Percentiles rank a stretch among this genome's conserved stretches.
phyloP scores from a whole-genome alignment of 345 rosid species.

The Pelargonium nanum region DNA sequence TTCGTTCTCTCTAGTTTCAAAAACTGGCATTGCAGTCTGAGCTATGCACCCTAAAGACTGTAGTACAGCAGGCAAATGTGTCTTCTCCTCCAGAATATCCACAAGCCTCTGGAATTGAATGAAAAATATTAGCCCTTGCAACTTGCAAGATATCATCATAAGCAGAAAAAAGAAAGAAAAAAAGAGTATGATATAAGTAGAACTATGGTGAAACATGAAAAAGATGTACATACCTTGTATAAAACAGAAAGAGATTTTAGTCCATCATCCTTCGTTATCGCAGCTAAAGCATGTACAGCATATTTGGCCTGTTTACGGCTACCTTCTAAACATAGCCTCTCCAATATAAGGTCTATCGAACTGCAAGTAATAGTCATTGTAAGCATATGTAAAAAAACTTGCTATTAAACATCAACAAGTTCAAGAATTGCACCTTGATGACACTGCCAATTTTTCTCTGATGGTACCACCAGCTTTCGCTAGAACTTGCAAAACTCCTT shows the following conservation, averaged over 20 bases:
- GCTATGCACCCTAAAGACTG: slow-evolving; percentile 97
- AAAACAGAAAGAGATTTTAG: slow-evolving; percentile 89
- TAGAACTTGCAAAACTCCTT: slow-evolving; percentile 83
- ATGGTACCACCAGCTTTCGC: slow-evolving; percentile 95
- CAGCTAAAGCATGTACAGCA: slow-evolving; percentile 95
- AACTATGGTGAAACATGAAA: neutral
- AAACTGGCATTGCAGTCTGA: slow-evolving; percentile 90
- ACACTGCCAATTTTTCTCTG: slow-evolving; percentile 72
- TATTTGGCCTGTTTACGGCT: slow-evolving; percentile 88
- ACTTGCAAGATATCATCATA: no score
- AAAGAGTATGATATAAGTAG: neutral
- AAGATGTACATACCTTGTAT: slow-evolving; percentile 51
- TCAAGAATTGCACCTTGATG: slow-evolving; percentile 49
- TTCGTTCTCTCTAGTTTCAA: slow-evolving; percentile 90
- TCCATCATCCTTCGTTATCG: slow-evolving; percentile 96
- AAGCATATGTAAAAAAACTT: neutral
- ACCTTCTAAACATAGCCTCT: slow-evolving; percentile 89
- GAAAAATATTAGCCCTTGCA: slow-evolving; percentile 12
- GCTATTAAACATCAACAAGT: neutral
- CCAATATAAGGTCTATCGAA: slow-evolving; percentile 84
- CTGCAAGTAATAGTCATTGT: slow-evolving; percentile 33
- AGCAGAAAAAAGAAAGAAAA: no score
- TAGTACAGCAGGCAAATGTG: slow-evolving; percentile 79
- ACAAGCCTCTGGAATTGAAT: slow-evolving; percentile 69
- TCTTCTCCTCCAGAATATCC: slow-evolving; percentile 84